phyloP scores from a whole-genome alignment of 371 early-diverging fungal genomes.

The Mucor racemosus region DNA sequence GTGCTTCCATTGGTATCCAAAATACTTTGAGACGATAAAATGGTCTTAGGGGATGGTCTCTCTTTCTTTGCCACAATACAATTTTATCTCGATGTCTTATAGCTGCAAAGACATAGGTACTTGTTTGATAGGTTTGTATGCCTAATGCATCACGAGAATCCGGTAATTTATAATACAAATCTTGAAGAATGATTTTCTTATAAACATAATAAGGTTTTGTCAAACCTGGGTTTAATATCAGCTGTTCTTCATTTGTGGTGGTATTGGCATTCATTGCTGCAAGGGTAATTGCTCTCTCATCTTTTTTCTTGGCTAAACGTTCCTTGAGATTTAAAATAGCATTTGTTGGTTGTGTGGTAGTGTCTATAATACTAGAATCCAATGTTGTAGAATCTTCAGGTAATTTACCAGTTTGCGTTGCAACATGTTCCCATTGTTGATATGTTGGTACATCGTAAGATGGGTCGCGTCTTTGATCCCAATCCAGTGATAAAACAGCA shows the following conservation, averaged over 20 bases:
- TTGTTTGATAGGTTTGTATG: constrained; percentile 43
- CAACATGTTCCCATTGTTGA: constrained; percentile 25
- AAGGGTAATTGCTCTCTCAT: constrained; percentile 4
- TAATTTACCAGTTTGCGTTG: constrained; percentile 25
- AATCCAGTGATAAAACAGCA: constrained; percentile 32
- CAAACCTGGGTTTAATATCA: neutral
- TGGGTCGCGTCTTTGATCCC: constrained; percentile 25
- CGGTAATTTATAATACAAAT: constrained; percentile 46
- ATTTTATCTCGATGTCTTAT: constrained; percentile 41
- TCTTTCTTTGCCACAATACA: constrained; percentile 44
- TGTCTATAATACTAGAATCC: neutral
- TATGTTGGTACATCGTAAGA: constrained; percentile 31
- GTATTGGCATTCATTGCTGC: neutral
- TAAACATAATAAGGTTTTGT: constrained; percentile 33
- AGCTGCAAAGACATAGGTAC: constrained; percentile 42
- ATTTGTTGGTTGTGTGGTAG: neutral
- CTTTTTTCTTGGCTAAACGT: constrained; percentile 17
- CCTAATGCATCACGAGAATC: constrained; percentile 41
- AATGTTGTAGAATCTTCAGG: neutral
- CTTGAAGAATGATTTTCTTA: constrained; percentile 31
- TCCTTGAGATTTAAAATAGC: constrained; percentile 15
- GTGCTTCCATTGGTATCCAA: constrained; percentile 52
- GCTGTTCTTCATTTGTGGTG: neutral
- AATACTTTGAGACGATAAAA: constrained; percentile 43
- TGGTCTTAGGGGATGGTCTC: constrained; percentile 26